Evolutionary conservation across 768 basidiomycete species (phyloP).

Genomic region (Mycena crocata): DNA sequence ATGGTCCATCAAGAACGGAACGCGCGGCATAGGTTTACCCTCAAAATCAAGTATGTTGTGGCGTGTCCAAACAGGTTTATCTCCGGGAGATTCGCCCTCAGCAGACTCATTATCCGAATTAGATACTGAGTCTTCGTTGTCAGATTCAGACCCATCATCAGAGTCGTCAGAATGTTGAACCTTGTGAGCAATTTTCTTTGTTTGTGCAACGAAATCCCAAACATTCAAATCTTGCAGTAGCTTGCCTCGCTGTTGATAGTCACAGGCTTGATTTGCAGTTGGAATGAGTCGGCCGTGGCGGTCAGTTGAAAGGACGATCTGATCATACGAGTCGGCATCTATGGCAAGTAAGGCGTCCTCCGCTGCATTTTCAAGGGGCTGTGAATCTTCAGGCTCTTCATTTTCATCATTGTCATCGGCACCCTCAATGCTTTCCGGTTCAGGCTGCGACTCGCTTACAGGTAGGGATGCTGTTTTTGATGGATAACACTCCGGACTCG

Average conservation of each 20-base stretch:
- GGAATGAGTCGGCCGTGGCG: no score
- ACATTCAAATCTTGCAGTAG: neutral
- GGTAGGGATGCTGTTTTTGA: slow-evolving; percentile 40
- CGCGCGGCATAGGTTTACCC: neutral
- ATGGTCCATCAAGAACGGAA: neutral
- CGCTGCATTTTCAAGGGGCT: no score
- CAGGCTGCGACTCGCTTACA: neutral
- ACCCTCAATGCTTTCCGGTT: no score
- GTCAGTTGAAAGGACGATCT: no score
- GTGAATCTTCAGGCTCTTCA: no score
- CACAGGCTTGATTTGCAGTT: slow-evolving; percentile 3
- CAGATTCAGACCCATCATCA: neutral
- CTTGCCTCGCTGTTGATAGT: neutral
- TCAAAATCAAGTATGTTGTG: neutral
- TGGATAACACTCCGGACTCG: no score
- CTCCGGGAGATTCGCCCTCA: neutral
- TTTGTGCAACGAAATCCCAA: slow-evolving; percentile 9
- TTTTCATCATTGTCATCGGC: no score
- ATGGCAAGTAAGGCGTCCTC: no score
- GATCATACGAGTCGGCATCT: no score
- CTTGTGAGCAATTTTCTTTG: neutral
- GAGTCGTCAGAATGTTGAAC: neutral
- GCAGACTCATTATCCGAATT: neutral
- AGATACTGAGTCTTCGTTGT: neutral
- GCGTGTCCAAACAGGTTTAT: no score